Percentiles rank a stretch among this genome's conserved stretches.
Evolutionary conservation across 2,329 filamentous ascomycete species (phyloP).

Genomic region (Ceratocystis variospora): DNA sequence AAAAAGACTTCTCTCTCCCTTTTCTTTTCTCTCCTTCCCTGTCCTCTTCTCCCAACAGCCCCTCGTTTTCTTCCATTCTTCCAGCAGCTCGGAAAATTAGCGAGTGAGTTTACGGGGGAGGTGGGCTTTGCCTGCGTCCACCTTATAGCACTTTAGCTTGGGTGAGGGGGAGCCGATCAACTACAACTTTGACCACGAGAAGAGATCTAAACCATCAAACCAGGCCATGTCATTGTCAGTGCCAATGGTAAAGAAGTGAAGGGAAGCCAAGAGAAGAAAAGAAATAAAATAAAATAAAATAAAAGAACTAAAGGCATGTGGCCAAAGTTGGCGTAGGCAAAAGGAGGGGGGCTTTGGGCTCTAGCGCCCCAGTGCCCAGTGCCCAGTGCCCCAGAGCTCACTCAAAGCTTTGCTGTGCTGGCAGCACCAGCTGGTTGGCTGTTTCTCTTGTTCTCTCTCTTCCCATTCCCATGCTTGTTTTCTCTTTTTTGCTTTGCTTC

Average conservation of each 20-base stretch:
- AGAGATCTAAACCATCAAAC: background rate
- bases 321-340: background rate
- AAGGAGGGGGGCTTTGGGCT: background rate
- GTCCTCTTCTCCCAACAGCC: too few species aligned
- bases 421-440: background rate
- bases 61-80: background rate
- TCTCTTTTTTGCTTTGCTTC: background rate
- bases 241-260: background rate
- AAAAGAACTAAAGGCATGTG: background rate
- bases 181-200: background rate
- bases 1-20: background rate
- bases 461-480: background rate
- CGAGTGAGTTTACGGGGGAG: background rate
- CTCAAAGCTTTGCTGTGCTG: too few species aligned
- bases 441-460: background rate
- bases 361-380: background rate
- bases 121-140: too few species aligned
- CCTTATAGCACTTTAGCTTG: too few species aligned
- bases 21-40: background rate
- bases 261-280: background rate
- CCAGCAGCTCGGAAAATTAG: background rate
- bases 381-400: too few species aligned
- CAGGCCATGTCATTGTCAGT: too few species aligned
- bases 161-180: too few species aligned
- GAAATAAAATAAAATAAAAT: background rate